Evolutionary conservation across 805 yeast genomes (phyloP), one percentile per base, ranked within the genome.

Genomic region (Hanseniaspora jakobsenii): DNA sequence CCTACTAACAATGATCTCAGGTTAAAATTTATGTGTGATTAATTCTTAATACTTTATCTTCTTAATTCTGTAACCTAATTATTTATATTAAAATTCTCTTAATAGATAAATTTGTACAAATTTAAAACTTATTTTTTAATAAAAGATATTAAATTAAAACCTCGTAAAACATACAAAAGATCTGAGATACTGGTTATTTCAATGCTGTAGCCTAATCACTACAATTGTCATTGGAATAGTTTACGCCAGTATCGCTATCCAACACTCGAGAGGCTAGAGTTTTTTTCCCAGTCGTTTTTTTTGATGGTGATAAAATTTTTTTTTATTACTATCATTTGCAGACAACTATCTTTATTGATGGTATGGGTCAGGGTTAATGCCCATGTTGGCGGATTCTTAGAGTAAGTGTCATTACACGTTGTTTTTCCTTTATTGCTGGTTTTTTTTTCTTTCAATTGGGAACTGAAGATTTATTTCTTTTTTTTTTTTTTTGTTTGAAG

Each of bases 331-430:
- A n/a, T 61, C 56, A 52, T 61, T 41, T 21, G 19, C 17, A 56
- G 59, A 59, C 51, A 54, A 53, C 52, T 27, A 17, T 38, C 41
- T 51, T 53, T 59, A 48, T 36, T 37, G 48, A 44, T 47, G 53
- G 66, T 60, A 65, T 81, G 73, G 67, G 72, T 72, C 87, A 79
- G 89, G 72, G 46, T 29, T 41, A 79, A 71, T 62, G 67, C 85
- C 96, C 94, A 95, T 84, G 94, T 78, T 94, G 95, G 87, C 94
- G 78, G 87, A 81, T 81, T 81, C 39, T 80, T 64, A 82, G 71
- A 89, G 54, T 53, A 69, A 83, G 76, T 72, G 72, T 66, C 66
- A 57, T 22, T 13, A 19, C 17, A 12, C 75, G 79, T 67, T 69
- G 54, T 44, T 50, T 51, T 54, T 54, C 48, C 38, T 41, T 30